Evolutionary conservation across 495 filamentous ascomycete species (phyloP), one percentile per base, ranked within the genome.

Genomic region (Filosporella fistucella): DNA sequence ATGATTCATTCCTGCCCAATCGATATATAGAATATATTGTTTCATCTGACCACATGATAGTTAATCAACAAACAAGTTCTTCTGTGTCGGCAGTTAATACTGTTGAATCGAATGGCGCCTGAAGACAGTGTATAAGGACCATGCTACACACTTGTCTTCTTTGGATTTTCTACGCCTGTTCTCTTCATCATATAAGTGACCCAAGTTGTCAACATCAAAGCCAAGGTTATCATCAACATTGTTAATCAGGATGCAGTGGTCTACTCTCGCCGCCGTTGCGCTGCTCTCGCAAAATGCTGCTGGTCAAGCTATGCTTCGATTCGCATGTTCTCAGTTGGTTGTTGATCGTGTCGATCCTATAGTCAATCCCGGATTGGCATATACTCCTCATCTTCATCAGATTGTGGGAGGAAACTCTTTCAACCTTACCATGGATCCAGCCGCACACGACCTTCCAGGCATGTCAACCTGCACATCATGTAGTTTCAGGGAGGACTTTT

Each of bases 401-500:
- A 66, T 75, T 42, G 70, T 75, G 46, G 71, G 70, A 52, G 69
- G 74, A 50, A 86, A 81, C 67, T 84, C 75, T 4, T 88, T 90
- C 63, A 75, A 79, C 60, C 70, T 88, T 59, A 74, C 70, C 48
- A 88, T 89, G 83, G 71, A 75, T 52, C 82, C 68, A n/a, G 42
- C 21, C 20, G 45, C 12, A 2, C 64, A 81, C 58, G 68, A 77
- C 25, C 64, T 76, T 14, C 71, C 81, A 22, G 61, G 72, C 24
- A 45, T 58, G 33, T 84, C 86, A 0, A 76, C 73, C 14, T 93
- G 88, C 65, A 84, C 83, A 29, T 81, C 85, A 11, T 88, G 85
- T 63, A 72, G 68, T 1, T 78, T 88, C 54, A 76, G 70, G 42
- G 65, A 51, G 16, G 48, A 51, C 24, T 37, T 51, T 1, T 51